Evolutionary conservation across 2,329 filamentous ascomycete genomes (phyloP).

Genomic region (Westerdykella ornata): DNA sequence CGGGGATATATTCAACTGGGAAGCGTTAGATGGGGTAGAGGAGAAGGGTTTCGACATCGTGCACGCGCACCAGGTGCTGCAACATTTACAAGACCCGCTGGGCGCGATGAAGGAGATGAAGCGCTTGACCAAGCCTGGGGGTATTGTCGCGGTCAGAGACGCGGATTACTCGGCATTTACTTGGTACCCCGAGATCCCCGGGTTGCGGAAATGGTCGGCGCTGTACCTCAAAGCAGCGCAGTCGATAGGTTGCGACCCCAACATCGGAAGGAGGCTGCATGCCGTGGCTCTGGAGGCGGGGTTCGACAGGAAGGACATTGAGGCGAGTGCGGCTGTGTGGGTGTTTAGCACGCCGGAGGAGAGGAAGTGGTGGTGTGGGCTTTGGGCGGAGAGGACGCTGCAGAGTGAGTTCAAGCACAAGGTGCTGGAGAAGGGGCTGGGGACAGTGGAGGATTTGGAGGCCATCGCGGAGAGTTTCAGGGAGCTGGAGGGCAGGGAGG

Average conservation of each 20-base stretch:
- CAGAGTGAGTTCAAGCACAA: constrained; percentile 33
- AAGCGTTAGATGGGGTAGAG: constrained; percentile 38
- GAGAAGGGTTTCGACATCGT: constrained; percentile 52
- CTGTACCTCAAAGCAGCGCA: constrained; percentile 30
- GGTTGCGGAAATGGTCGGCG: constrained; percentile 32
- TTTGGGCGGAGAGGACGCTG: constrained; percentile 35
- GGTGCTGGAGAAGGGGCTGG: constrained; percentile 34
- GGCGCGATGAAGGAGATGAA: constrained; percentile 49
- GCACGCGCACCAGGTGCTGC: constrained; percentile 52
- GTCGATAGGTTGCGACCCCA: constrained; percentile 28
- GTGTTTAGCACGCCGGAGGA: constrained; percentile 37
- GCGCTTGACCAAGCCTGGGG: constrained; percentile 48
- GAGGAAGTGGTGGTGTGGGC: constrained; percentile 37
- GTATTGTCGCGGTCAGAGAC: constrained; percentile 46
- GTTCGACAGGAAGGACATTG: constrained; percentile 34
- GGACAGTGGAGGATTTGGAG: constrained; percentile 36
- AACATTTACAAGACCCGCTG: constrained; percentile 50
- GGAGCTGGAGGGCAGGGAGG: constrained; percentile 38
- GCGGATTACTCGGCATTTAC: constrained; percentile 31
- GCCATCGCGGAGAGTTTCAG: constrained; percentile 36
- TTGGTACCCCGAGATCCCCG: constrained; percentile 35
- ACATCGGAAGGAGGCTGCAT: constrained; percentile 32
- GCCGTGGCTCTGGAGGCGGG: constrained; percentile 38
- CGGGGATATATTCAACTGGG: constrained; percentile 40
- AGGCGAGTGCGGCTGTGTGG: constrained; percentile 39